These are phyloP conservation scores for Candida incommunis DNA, from an alignment of 805 yeast genomes.

Conservation along the genomic window DNA sequence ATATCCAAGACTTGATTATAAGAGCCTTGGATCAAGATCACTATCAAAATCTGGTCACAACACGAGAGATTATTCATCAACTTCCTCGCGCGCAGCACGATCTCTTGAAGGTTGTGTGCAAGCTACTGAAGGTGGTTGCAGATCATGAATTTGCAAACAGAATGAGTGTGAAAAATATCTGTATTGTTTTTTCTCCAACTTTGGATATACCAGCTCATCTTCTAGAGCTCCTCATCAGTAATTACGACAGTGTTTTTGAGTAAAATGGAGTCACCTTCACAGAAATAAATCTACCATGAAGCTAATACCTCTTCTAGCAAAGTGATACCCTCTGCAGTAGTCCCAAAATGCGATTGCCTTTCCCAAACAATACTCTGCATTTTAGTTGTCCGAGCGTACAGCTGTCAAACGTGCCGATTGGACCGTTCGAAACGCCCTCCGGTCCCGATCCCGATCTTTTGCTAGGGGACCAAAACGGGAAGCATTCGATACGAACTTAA, in stretches of 20 bases:
- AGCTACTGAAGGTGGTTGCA: slow-evolving; percentile 49
- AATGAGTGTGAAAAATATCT: slow-evolving; percentile 66
- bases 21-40: slow-evolving; percentile 9
- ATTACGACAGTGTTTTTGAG: slow-evolving; percentile 50
- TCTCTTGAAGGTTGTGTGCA: slow-evolving; percentile 48
- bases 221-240: slow-evolving; percentile 42
- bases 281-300: no score
- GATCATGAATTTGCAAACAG: slow-evolving; percentile 51
- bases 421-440: no score
- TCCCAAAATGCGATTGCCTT: no score
- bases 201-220: slow-evolving; percentile 50
- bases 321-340: no score
- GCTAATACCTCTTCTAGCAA: no score
- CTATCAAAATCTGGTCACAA: slow-evolving; percentile 15
- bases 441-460: no score
- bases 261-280: no score
- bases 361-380: no score
- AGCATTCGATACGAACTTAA: no score
- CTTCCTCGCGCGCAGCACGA: slow-evolving; percentile 45
- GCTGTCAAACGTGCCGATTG: no score
- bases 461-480: no score
- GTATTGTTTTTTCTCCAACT: slow-evolving; percentile 74
- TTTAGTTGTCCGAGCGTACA: no score
- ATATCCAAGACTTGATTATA: slow-evolving; percentile 26
- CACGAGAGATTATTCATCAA: slow-evolving; percentile 18